Evolutionary conservation across 768 basidiomycete genomes (phyloP).

Genomic region (Boletellus emodensis): DNA sequence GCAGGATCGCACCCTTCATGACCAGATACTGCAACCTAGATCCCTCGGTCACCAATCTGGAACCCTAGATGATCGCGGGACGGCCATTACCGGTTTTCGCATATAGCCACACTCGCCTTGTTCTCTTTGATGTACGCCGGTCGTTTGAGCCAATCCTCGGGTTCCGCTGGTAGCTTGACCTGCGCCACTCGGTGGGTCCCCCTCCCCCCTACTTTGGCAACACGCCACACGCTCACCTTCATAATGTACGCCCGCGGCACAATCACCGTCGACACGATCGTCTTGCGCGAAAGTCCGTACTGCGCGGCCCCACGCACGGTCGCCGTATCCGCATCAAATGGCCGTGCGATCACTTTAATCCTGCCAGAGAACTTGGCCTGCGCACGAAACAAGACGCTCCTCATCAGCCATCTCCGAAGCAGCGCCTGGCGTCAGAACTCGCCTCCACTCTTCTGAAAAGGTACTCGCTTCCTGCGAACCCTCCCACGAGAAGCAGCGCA

Average conservation of each 20-base stretch:
- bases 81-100: conserved; percentile 67
- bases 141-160: conserved; percentile 79
- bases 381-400: conserved; percentile 1
- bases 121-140: conserved; percentile 81
- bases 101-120: conserved; percentile 71
- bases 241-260: conserved; percentile 82
- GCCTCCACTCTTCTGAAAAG: conserved; percentile 77
- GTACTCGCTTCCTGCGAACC: conserved; percentile 85
- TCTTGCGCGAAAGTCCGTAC: conserved; percentile 74
- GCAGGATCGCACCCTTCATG: conserved; percentile 79
- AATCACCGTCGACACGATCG: conserved; percentile 78
- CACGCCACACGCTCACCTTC: conserved; percentile 48
- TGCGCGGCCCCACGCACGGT: conserved; percentile 85
- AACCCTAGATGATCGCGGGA: conserved; percentile 7
- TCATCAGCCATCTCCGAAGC: background rate
- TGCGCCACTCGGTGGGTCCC: conserved; percentile 23
- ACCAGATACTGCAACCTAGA: conserved; percentile 81
- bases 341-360: conserved; percentile 75
- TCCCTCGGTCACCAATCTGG: conserved; percentile 17
- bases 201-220: background rate
- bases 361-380: conserved; percentile 63
- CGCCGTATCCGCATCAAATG: conserved; percentile 84
- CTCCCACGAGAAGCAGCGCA: conserved; percentile 85
- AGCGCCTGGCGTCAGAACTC: conserved; percentile 20
- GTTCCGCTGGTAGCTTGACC: conserved; percentile 87